These are phyloP conservation scores for Pythium dissimile DNA, from an alignment of 352 stramenopile species.

Conservation along the genomic window DNA sequence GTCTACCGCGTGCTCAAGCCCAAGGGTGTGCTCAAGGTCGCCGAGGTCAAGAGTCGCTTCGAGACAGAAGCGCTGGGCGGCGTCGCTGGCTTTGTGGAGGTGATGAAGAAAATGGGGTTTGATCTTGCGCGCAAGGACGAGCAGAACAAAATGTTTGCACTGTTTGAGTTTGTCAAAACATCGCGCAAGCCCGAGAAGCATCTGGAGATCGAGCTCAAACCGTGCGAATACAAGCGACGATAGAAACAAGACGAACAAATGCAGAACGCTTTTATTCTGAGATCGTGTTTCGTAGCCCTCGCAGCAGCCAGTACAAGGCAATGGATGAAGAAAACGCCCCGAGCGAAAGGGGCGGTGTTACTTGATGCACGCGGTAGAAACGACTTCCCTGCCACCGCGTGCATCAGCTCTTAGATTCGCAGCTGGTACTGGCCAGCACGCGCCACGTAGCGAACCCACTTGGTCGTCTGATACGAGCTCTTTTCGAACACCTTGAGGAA, in stretches of 20 bases:
- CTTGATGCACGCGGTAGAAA: no score
- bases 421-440: slow-evolving; percentile 97
- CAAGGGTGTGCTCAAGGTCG: slow-evolving; percentile 88
- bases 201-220: slow-evolving; percentile 68
- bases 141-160: slow-evolving; percentile 85
- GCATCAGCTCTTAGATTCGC: slow-evolving; percentile 80
- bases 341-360: background rate
- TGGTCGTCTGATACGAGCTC: slow-evolving; percentile 96
- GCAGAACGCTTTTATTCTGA: background rate
- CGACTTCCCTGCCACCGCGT: background rate
- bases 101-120: slow-evolving; percentile 62
- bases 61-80: slow-evolving; percentile 66
- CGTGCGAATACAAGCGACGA: slow-evolving; percentile 83
- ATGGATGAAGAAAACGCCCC: background rate
- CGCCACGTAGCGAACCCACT: slow-evolving; percentile 99
- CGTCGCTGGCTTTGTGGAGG: slow-evolving; percentile 58
- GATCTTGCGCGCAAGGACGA: slow-evolving; percentile 71
- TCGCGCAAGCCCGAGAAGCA: slow-evolving; percentile 43
- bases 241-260: slow-evolving; percentile 25
- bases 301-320: background rate
- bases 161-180: slow-evolving; percentile 80
- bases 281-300: background rate
- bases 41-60: slow-evolving; percentile 83
- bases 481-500: slow-evolving; percentile 99
- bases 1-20: slow-evolving; percentile 92